Percentiles rank a stretch among this genome's conserved stretches.
phyloP scores from a whole-genome alignment of 129 eudicot species.

The Artemisia annua region DNA sequence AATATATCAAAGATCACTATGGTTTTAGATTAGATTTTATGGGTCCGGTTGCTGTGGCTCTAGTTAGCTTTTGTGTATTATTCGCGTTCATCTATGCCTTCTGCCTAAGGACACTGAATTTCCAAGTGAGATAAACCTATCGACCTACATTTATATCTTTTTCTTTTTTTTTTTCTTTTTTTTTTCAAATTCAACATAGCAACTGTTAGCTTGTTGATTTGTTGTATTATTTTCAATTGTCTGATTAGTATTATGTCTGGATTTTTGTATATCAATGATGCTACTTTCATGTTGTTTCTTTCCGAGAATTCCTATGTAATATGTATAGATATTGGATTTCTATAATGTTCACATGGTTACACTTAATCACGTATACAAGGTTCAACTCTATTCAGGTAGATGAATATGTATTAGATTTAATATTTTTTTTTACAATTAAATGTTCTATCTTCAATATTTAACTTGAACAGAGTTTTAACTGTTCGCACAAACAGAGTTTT shows the following conservation, averaged over 20 bases:
- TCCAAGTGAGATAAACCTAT: conserved; percentile 47
- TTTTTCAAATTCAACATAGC: background rate
- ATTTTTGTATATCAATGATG: background rate
- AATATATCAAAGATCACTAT: conserved; percentile 37
- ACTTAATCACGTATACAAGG: background rate
- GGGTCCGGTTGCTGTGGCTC: conserved; percentile 48
- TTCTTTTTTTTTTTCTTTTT: background rate
- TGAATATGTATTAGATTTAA: too few species aligned
- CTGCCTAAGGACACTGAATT: conserved; percentile 49
- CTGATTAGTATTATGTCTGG: background rate
- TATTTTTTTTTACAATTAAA: too few species aligned
- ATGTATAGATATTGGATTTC: background rate
- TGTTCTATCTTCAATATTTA: too few species aligned
- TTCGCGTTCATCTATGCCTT: conserved; percentile 53
- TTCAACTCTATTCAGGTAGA: too few species aligned
- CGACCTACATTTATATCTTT: background rate
- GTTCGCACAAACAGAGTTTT: too few species aligned
- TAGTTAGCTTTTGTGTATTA: conserved; percentile 54
- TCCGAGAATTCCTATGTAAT: background rate
- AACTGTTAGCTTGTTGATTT: too few species aligned
- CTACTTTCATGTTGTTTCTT: conserved; percentile 3
- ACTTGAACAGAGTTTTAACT: too few species aligned
- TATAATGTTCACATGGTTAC: background rate
- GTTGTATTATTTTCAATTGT: background rate
- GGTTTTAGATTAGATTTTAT: conserved; percentile 51